A percentile compares a stretch with the other conserved stretches of the same genome.
Evolutionary conservation across 2,329 filamentous ascomycete species (phyloP).

Genomic region (Lasiodiplodia citricola): DNA sequence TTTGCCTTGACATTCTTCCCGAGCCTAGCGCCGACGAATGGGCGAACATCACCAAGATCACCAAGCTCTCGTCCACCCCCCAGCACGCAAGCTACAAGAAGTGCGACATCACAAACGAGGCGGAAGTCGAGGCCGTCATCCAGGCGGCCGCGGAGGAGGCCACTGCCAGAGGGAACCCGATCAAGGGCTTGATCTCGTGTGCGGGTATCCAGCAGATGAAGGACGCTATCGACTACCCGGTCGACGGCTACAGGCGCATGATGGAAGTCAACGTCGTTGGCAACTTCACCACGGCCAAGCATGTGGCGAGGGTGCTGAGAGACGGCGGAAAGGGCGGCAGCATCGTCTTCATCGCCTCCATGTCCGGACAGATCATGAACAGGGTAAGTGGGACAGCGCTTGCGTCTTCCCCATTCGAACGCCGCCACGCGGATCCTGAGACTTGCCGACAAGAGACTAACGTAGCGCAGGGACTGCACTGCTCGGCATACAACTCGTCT

Average conservation of each 20-base stretch:
- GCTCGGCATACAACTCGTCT: slow-evolving; percentile 58
- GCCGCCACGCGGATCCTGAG: background rate
- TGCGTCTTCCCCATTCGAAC: background rate
- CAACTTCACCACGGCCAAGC: slow-evolving; percentile 40
- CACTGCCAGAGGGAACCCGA: slow-evolving; percentile 29
- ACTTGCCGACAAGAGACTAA: background rate
- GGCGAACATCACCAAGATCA: background rate
- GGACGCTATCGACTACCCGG: slow-evolving; percentile 41
- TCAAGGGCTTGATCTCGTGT: slow-evolving; percentile 37
- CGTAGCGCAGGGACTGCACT: slow-evolving; percentile 42
- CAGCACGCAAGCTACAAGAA: slow-evolving; percentile 30
- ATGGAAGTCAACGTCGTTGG: slow-evolving; percentile 47
- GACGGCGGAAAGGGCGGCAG: slow-evolving; percentile 29
- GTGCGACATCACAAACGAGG: slow-evolving; percentile 35
- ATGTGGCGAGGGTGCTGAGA: slow-evolving; percentile 19
- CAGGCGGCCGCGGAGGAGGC: slow-evolving; percentile 28
- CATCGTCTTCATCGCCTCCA: slow-evolving; percentile 47
- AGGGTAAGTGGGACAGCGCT: slow-evolving; percentile 6
- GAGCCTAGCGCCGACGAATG: slow-evolving; percentile 15
- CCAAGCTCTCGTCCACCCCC: slow-evolving; percentile 2
- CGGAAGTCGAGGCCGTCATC: slow-evolving; percentile 28
- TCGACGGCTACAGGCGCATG: slow-evolving; percentile 41
- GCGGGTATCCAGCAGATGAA: slow-evolving; percentile 39
- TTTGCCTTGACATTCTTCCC: slow-evolving; percentile 17
- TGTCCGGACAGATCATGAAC: slow-evolving; percentile 33